Evolutionary conservation across 1,139 yeast genomes (phyloP), one percentile per base, ranked within the genome.

Genomic region (Hyphopichia fennica): DNA sequence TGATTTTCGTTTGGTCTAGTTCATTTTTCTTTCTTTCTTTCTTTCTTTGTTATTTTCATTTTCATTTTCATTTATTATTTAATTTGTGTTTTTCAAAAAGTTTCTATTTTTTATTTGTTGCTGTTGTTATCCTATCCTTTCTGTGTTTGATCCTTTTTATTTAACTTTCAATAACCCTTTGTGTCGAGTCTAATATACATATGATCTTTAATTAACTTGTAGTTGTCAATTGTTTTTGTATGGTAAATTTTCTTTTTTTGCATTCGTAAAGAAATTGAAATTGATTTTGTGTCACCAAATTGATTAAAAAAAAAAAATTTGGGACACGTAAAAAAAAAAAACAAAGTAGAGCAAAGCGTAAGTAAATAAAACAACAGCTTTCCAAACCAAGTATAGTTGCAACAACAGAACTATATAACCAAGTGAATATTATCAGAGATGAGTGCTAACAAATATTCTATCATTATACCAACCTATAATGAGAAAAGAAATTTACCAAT

Each of bases 381-480:
- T n/a, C 6, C 8, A n/a, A 15, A 30, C 18, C 34, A 30, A 4
- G 7, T 19, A 33, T 16, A 18, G 20, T 23, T 14, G 14, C 11
- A 14, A 13, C 18, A 15, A 29, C 30, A 13, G 16, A 34, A 14
- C 17, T 28, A 13, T 7, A 10, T 7, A 22, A 22, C 25, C 25
- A 22, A 7, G 10, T n/a, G 3, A 16, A 28, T 5, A n/a, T 8
- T n/a, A 15, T 14, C 6, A 9, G 20, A 13, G 11, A 35, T 28
- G 33, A 35, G 33, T 35, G 40, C 48, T 15, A 73, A 81, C 65
- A 85, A 84, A 60, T 86, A 86, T 65, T 81, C 90, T 10, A 86
- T 86, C 35, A 85, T 86, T 54, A 72, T 86, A 47, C 95, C 95
- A 38, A 86, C 95, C 1, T 86, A 85, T 60, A 85, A 86, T 67